Percentiles rank a stretch among this genome's conserved stretches.
phyloP scores from a whole-genome alignment of 257 asterid genomes.

The Striga asiatica region DNA sequence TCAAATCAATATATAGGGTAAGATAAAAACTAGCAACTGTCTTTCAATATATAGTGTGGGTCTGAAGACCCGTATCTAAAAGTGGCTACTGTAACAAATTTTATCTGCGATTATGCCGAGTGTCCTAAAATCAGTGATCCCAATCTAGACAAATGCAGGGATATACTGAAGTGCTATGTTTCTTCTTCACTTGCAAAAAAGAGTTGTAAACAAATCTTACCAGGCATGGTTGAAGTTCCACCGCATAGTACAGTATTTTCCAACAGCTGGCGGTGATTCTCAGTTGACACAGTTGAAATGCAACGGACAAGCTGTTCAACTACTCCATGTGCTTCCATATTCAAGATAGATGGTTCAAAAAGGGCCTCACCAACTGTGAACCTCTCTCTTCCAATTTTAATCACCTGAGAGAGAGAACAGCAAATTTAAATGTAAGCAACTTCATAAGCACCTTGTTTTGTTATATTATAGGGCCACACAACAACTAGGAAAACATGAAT shows the following conservation, averaged over 20 bases:
- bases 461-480: background rate
- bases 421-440: background rate
- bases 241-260: slow-evolving; percentile 97
- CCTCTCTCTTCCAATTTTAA: slow-evolving; percentile 75
- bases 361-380: slow-evolving; percentile 85
- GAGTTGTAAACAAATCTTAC: slow-evolving; percentile 20
- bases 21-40: background rate
- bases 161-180: background rate
- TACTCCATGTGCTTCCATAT: slow-evolving; percentile 77
- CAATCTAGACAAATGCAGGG: no score
- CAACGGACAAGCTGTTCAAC: slow-evolving; percentile 96
- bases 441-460: background rate
- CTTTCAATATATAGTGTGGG: no score
- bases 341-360: slow-evolving; percentile 76
- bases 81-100: no score
- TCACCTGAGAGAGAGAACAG: slow-evolving; percentile 39
- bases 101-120: no score
- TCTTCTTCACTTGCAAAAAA: background rate
- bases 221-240: slow-evolving; percentile 81
- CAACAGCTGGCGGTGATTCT: slow-evolving; percentile 89
- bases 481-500: background rate
- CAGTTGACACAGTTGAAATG: slow-evolving; percentile 75
- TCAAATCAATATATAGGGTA: no score
- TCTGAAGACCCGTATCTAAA: no score
- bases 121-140: no score